phyloP scores from a whole-genome alignment of 768 basidiomycete species.

The Pholiota conissans region DNA sequence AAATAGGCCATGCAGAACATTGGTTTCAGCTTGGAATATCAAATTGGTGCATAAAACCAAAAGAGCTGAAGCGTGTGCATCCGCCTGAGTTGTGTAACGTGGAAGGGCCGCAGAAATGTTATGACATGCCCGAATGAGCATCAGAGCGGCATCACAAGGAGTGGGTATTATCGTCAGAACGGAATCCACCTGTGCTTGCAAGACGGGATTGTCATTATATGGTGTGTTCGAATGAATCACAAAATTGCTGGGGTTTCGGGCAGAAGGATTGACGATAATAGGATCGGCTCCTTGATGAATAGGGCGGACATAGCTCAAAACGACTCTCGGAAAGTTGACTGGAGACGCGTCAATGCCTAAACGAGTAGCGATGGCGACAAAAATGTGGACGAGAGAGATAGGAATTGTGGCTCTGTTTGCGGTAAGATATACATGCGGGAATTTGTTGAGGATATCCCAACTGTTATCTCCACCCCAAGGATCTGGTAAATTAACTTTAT shows the following conservation, averaged over 20 bases:
- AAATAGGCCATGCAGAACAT: conserved; percentile 27
- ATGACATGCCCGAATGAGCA: conserved; percentile 18
- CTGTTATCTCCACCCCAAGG: conserved; percentile 34
- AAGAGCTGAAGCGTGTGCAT: conserved; percentile 11
- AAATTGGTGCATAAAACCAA: conserved; percentile 23
- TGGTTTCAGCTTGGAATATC: conserved; percentile 27
- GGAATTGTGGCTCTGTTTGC: conserved; percentile 53
- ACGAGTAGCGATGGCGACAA: conserved; percentile 51
- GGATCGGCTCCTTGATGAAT: conserved; percentile 38
- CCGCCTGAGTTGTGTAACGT: background rate
- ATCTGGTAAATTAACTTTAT: background rate
- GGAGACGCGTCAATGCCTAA: conserved; percentile 54
- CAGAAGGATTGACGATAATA: conserved; percentile 47
- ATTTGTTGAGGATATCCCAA: conserved; percentile 48
- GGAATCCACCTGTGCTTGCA: conserved; percentile 1
- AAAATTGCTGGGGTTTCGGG: conserved; percentile 29
- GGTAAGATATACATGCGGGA: conserved; percentile 58
- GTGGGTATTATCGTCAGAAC: conserved; percentile 1
- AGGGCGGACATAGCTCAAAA: conserved; percentile 50
- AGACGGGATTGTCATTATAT: conserved; percentile 1
- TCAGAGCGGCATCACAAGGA: conserved; percentile 11
- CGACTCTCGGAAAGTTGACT: conserved; percentile 54
- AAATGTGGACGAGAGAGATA: conserved; percentile 60
- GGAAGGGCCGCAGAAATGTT: conserved; percentile 14
- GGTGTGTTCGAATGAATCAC: conserved; percentile 23